Evolutionary conservation across 1,284 basidiomycete genomes (phyloP).

Genomic region (Puccinia coronata): DNA sequence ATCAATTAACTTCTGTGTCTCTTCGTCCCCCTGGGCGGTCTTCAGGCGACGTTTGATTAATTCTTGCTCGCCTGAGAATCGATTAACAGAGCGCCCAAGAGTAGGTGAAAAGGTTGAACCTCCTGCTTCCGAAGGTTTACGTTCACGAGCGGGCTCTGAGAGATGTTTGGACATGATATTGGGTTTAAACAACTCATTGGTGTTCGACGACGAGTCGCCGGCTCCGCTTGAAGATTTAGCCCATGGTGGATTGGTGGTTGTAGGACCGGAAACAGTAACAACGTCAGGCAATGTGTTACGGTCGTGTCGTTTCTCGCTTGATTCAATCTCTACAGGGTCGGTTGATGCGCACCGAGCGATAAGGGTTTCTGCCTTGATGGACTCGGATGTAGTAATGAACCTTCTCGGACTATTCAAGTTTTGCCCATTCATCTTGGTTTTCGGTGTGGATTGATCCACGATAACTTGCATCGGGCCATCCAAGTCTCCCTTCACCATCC

Average conservation of each 20-base stretch:
- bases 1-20: slow-evolving; percentile 32
- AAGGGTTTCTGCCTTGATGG: neutral
- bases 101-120: slow-evolving; percentile 13
- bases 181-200: neutral
- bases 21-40: slow-evolving; percentile 19
- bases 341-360: neutral
- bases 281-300: neutral
- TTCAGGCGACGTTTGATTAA: slow-evolving; percentile 29
- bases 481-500: neutral
- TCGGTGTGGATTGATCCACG: too few relatives aligned
- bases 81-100: slow-evolving; percentile 30
- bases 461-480: neutral
- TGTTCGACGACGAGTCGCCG: neutral
- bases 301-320: neutral
- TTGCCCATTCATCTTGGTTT: too few relatives aligned
- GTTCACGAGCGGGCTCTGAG: neutral
- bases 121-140: neutral
- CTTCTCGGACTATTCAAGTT: too few relatives aligned
- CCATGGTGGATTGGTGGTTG: neutral
- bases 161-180: neutral
- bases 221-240: neutral
- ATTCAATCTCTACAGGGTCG: neutral
- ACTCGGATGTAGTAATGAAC: neutral
- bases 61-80: slow-evolving; percentile 45
- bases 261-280: neutral